Evolutionary conservation across 2,329 filamentous ascomycete species (phyloP), one percentile per base, ranked within the genome.

Genomic region (Verticillium isaacii): DNA sequence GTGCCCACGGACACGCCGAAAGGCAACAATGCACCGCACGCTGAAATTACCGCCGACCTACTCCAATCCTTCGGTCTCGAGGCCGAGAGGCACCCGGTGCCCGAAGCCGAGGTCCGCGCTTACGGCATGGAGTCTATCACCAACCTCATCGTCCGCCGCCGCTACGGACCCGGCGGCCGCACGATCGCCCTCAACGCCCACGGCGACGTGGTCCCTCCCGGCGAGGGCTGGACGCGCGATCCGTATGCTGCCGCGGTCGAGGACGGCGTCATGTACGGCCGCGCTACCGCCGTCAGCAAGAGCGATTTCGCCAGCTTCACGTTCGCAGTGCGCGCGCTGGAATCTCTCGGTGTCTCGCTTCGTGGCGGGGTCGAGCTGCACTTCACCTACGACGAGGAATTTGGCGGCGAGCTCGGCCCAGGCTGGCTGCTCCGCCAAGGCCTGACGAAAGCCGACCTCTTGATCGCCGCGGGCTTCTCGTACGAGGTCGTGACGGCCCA

Each of bases 51-150:
- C 12, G 62, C 59, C 23, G 56, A 61, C 19, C 52, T 63, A 6
- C 39, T 63, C 9, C 25, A 37, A 5, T 15, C 8, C 19, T 63
- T 63, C 56, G 62, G 59, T 56, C 58, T 63, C 56, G 36, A 61
- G 11, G 62, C 62, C 59, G 62, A 61, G 62, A 36, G 59, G 50
- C 62, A 63, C 32, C 59, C 62, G 14, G 59, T 63, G 15, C 59
- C 62, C 36, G 62, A 61, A 19, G 56, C 37, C 23, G 55, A 58
- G 5, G 62, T 63, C 19, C 37, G 19, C 52, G 56, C 59, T 32
- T 61, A 63, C 23, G 62, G 62, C 23, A 63, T 63, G 59, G 41
- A 61, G 50, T 63, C 62, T 39, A 63, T 63, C 57, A 63, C 62
- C 17, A 63, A 63, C 37, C 59, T 63, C 19, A 59, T 63, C 23